Percentiles rank a stretch among this genome's conserved stretches.
phyloP scores from a whole-genome alignment of 768 basidiomycete species.

The Mycena filopes region DNA sequence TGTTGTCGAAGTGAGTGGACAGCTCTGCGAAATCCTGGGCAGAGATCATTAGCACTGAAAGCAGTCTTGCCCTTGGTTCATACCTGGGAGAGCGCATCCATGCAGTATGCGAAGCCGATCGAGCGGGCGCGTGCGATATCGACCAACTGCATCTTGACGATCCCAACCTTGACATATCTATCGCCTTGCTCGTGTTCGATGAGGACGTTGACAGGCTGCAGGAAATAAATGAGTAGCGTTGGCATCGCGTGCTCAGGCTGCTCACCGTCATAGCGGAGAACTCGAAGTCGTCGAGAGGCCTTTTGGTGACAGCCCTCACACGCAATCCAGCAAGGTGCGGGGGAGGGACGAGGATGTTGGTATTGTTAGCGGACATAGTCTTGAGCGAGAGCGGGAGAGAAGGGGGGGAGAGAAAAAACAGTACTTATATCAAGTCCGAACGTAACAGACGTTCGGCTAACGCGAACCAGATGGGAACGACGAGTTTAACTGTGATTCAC shows the following conservation, averaged over 20 bases:
- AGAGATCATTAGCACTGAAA: too few relatives aligned
- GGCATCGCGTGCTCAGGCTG: background rate
- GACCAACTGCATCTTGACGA: background rate
- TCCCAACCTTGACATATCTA: background rate
- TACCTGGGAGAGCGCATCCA: background rate
- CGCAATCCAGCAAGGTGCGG: background rate
- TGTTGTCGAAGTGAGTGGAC: conserved; percentile 9
- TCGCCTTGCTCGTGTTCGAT: background rate
- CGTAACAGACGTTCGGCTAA: too few relatives aligned
- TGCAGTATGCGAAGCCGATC: background rate
- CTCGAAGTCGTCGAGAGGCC: background rate
- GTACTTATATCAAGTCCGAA: too few relatives aligned
- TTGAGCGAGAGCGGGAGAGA: too few relatives aligned
- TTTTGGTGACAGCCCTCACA: background rate
- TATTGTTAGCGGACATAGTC: background rate
- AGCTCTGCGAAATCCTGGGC: conserved; percentile 21
- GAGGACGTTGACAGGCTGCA: background rate
- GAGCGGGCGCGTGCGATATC: background rate
- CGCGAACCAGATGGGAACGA: too few relatives aligned
- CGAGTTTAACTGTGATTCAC: too few relatives aligned
- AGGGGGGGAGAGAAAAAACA: too few relatives aligned
- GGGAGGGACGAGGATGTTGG: background rate
- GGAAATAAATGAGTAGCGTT: background rate
- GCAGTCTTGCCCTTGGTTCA: too few relatives aligned
- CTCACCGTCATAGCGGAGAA: background rate